phyloP scores from a whole-genome alignment of 2,329 filamentous ascomycete genomes.

The Ilyonectria destructans region DNA sequence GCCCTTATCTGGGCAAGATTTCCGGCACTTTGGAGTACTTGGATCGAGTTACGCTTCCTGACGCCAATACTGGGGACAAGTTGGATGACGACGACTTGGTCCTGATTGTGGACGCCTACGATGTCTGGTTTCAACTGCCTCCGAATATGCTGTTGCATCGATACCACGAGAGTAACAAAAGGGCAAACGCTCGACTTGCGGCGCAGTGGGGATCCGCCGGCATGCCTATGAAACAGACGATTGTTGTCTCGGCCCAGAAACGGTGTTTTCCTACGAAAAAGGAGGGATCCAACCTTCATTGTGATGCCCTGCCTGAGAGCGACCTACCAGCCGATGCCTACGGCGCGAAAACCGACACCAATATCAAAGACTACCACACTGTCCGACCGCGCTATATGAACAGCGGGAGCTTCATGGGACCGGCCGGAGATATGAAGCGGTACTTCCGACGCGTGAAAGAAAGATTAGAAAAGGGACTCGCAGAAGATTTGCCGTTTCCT shows the following conservation, averaged over 20 bases:
- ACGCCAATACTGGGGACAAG: constrained; percentile 28
- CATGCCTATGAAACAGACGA: constrained; percentile 44
- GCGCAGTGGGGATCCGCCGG: constrained; percentile 31
- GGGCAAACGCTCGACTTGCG: constrained; percentile 36
- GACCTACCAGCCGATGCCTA: constrained; percentile 43
- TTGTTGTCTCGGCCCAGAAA: constrained; percentile 46
- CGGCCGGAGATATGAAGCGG: constrained; percentile 39
- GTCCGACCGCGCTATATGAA: constrained; percentile 43
- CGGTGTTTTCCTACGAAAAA: constrained; percentile 41
- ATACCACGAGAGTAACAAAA: constrained; percentile 39
- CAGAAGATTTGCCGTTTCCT: not conserved
- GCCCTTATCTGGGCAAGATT: constrained; percentile 44
- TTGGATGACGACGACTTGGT: constrained; percentile 44
- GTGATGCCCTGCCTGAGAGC: constrained; percentile 45
- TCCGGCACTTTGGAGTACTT: constrained; percentile 43
- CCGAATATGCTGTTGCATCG: constrained; percentile 45
- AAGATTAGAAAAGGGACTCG: constrained; percentile 31
- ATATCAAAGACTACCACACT: constrained; percentile 23
- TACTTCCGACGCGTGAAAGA: constrained; percentile 36
- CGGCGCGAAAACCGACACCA: constrained; percentile 41
- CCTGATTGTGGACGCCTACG: constrained; percentile 48
- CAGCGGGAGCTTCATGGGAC: constrained; percentile 42
- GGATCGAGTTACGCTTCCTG: constrained; percentile 27
- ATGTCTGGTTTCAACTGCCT: constrained; percentile 51
- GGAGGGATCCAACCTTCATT: constrained; percentile 43